Conservation (phyloP, 2,329 filamentous ascomycete species). For the Myriangium duriaei region DNA sequence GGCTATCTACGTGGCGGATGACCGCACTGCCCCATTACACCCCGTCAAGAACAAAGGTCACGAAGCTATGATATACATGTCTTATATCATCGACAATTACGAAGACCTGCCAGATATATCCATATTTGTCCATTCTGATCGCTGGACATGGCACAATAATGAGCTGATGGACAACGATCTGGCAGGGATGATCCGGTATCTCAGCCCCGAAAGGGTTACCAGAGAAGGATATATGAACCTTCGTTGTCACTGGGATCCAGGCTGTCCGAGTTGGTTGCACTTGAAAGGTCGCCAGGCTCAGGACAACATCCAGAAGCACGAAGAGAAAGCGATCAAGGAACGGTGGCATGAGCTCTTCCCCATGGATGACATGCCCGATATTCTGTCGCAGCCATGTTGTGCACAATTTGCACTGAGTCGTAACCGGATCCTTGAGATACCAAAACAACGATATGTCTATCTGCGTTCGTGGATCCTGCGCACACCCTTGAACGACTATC, state of each 20-base stretch:
- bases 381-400: constrained; percentile 50
- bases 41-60: constrained; percentile 43
- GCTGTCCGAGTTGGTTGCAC: constrained; percentile 44
- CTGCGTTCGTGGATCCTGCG: constrained; percentile 49
- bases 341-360: constrained; percentile 38
- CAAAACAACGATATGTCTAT: constrained; percentile 41
- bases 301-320: constrained; percentile 26
- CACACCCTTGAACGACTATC: constrained; percentile 42
- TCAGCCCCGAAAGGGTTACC: constrained; percentile 35
- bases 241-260: constrained; percentile 42
- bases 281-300: constrained; percentile 26
- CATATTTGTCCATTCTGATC: constrained; percentile 51
- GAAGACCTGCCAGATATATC: constrained; percentile 44
- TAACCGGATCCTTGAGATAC: constrained; percentile 43
- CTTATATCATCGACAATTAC: constrained; percentile 51
- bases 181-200: constrained; percentile 31
- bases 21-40: constrained; percentile 33
- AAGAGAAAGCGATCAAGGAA: constrained; percentile 32
- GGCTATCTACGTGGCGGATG: constrained; percentile 42
- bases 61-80: constrained; percentile 50
- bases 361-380: constrained; percentile 32
- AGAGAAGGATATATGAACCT: constrained; percentile 43
- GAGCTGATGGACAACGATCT: constrained; percentile 34
- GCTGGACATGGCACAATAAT: constrained; percentile 47
- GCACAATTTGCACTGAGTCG: constrained; percentile 50